These are phyloP conservation scores for Odontarrhena argentea DNA, from an alignment of 345 rosid genomes.

Conservation along the genomic window DNA sequence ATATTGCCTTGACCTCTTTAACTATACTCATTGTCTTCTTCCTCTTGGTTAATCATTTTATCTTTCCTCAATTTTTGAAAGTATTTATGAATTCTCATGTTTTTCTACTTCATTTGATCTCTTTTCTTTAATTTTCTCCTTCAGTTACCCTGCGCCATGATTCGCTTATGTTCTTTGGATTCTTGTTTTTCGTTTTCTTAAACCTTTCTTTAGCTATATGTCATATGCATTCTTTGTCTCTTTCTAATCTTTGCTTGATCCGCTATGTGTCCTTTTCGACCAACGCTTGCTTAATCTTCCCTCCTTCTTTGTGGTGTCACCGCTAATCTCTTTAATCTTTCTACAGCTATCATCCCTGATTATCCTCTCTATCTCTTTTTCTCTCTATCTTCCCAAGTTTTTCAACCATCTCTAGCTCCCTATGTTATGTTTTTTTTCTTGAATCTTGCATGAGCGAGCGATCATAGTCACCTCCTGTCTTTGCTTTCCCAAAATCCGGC, in stretches of 20 bases:
- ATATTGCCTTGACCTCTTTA: not conserved
- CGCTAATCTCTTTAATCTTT: not conserved
- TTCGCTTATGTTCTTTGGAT: slow-evolving; percentile 3
- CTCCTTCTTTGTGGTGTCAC: not conserved
- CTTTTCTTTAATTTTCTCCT: not conserved
- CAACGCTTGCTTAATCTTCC: not conserved
- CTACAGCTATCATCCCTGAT: no score
- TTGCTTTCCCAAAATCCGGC: not conserved
- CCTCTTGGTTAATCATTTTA: not conserved
- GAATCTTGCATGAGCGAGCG: not conserved
- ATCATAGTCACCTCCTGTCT: slow-evolving; percentile 8
- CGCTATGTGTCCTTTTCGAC: not conserved
- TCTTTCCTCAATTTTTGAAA: not conserved
- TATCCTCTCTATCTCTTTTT: no score
- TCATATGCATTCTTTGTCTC: slow-evolving; percentile 3
- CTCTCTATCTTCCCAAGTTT: not conserved
- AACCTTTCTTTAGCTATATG: not conserved
- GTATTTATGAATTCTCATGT: not conserved
- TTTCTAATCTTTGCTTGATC: slow-evolving; percentile 15
- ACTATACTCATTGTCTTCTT: slow-evolving; percentile 1
- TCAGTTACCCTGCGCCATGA: not conserved
- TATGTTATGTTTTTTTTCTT: not conserved
- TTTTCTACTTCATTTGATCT: not conserved
- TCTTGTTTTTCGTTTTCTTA: no score
- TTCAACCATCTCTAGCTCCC: slow-evolving; percentile 1